Evolutionary conservation across 2,329 filamentous ascomycete species (phyloP), one percentile per base, ranked within the genome.

Genomic region (Cytospora chrysosperma): DNA sequence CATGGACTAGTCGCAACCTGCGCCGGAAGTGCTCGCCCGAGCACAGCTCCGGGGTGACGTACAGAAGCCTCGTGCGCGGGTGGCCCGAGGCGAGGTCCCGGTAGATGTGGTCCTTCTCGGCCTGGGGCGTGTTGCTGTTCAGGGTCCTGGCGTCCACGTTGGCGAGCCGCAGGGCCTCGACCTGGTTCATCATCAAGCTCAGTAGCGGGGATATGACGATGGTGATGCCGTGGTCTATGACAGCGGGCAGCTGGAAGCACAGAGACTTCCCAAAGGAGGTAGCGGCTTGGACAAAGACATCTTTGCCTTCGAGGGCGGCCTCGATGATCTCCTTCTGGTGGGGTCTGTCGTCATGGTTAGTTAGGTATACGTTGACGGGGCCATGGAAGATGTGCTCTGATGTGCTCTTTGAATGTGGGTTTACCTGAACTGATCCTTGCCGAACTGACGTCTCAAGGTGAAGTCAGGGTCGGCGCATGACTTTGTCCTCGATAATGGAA

Each of bases 151-250:
- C 93, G 61, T 89, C 83, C 63, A 98, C 89, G 26, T 88, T 88
- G 50, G 91, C 85, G 59, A 84, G 84, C 68, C 85, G 86, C 56
- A 97, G 82, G 26, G 92, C 87, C 69, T 91, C 88, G 52, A 98
- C 92, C 82, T 98, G 94, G 72, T 98, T 97, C 76, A 93, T 92
- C 92, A 97, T 97, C 61, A 97, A 82, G 68, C 93, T 93, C 49
- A 97, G 81, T 43, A 97, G 81, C 5, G 93, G 94, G 34, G 92
- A 97, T 47, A 98, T 84, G 37, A 97, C 93, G 64, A 98, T 88
- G 0, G 93, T 97, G 68, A 97, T 92, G 68, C 94, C 94, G 74
- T 88, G 86, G 71, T 94, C 90, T 62, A 97, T 88, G 34, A 97
- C 88, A 27, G 93, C 93, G 10, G 93, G 93, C 1, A 97, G 82